A percentile compares a stretch with the other conserved stretches of the same genome.
Conservation (phyloP, 1,284 basidiomycete species). For the Inonotus hispidus region DNA sequence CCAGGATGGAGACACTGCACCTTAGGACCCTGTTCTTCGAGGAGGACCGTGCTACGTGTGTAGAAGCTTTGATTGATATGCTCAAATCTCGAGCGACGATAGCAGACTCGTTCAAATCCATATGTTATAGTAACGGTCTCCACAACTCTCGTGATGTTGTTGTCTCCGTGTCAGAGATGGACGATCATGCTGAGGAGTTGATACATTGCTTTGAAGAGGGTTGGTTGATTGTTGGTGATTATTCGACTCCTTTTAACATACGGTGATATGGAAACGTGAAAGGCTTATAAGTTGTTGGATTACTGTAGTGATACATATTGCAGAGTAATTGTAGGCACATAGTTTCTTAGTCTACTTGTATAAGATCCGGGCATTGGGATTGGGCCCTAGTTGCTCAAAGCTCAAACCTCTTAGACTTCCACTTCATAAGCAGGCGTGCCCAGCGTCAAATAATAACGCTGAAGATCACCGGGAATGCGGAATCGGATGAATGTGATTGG, state of each 20-base stretch:
- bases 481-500: slow-evolving; percentile 10
- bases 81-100: not conserved
- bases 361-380: too few species aligned
- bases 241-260: too few species aligned
- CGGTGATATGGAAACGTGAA: not conserved
- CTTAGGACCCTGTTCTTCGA: not conserved
- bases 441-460: not conserved
- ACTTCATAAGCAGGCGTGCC: too few species aligned
- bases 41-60: not conserved
- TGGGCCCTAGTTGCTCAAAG: too few species aligned
- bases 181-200: not conserved
- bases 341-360: too few species aligned
- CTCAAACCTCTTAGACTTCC: too few species aligned
- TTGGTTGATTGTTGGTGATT: too few species aligned
- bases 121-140: not conserved
- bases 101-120: not conserved
- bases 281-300: too few species aligned
- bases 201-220: too few species aligned
- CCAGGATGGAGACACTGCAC: not conserved
- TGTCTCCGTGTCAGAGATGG: not conserved
- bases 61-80: not conserved
- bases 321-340: too few species aligned
- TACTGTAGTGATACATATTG: too few species aligned
- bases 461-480: not conserved
- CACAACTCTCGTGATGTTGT: not conserved